Evolutionary conservation across 345 rosid species (phyloP).

Genomic region (Brassica cretica): DNA sequence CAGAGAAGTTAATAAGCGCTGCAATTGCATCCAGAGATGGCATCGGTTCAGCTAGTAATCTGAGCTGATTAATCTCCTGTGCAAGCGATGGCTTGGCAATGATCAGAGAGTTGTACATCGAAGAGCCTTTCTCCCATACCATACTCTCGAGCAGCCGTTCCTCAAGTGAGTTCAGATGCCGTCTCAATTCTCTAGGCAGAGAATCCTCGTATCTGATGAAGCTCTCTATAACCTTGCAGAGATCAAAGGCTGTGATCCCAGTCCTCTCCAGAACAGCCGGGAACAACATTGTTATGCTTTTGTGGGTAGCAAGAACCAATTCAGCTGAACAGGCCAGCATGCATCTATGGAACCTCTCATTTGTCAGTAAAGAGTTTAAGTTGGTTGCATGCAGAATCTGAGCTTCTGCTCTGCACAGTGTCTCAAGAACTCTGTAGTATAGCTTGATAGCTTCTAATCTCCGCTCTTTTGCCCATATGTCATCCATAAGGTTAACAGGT

Average conservation of each 20-base stretch:
- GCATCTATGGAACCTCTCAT: conserved; percentile 96
- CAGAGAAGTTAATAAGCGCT: conserved; percentile 56
- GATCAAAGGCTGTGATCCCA: conserved; percentile 98
- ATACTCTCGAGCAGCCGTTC: conserved; percentile 95
- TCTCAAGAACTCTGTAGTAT: conserved; percentile 89
- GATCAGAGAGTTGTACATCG: conserved; percentile 90
- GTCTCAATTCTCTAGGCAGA: conserved; percentile 92
- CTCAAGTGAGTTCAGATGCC: conserved; percentile 94
- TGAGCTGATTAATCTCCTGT: conserved; percentile 64
- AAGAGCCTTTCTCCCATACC: conserved; percentile 99
- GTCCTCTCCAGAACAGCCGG: conserved; percentile 96
- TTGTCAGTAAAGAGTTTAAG: conserved; percentile 84
- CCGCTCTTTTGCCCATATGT: conserved; percentile 95
- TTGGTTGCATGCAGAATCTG: conserved; percentile 77
- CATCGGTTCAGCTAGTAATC: conserved; percentile 85
- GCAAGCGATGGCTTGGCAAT: conserved; percentile 77
- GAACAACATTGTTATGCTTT: conserved; percentile 88
- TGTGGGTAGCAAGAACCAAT: conserved; percentile 90
- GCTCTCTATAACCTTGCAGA: conserved; percentile 97
- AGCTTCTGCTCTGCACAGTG: conserved; percentile 92
- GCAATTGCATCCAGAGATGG: conserved; percentile 88
- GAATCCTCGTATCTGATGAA: conserved; percentile 95
- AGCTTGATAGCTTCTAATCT: conserved; percentile 81
- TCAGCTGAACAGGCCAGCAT: conserved; percentile 99
- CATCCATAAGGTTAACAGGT: conserved; percentile 79